These are phyloP conservation scores for Plasmodium coatneyi DNA, from an alignment of 169 alveolate genomes.

Conservation along the genomic window DNA sequence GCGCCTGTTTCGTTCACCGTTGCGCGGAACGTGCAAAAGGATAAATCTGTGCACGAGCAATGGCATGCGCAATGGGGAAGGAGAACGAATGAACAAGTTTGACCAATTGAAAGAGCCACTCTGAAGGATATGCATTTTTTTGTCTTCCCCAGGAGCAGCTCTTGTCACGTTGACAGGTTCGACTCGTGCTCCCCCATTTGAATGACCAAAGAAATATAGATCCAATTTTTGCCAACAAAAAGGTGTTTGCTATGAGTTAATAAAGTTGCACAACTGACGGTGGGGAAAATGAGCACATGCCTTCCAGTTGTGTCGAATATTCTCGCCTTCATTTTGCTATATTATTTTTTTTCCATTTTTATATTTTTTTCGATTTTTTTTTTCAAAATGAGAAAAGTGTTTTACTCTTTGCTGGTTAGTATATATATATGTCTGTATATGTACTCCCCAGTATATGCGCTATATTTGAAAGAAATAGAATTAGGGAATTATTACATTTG, in stretches of 20 bases:
- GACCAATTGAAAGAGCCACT: neutral
- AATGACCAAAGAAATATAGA: neutral
- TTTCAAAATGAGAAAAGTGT: slow-evolving; percentile 49
- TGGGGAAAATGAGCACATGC: neutral
- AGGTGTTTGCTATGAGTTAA: neutral
- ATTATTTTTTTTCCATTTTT: slow-evolving; percentile 26
- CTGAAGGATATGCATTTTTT: neutral
- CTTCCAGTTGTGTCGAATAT: neutral
- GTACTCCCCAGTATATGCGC: slow-evolving; percentile 2
- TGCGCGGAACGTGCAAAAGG: neutral
- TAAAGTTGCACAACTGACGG: neutral
- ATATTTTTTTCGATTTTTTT: slow-evolving; percentile 26
- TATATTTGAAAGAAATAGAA: slow-evolving; percentile 17
- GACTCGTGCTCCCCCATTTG: neutral
- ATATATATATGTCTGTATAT: neutral
- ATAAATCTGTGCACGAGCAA: neutral
- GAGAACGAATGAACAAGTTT: neutral
- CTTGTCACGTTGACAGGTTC: neutral
- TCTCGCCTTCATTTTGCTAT: slow-evolving; percentile 13
- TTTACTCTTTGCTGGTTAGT: slow-evolving; percentile 10
- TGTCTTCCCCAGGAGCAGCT: neutral
- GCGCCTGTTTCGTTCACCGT: neutral
- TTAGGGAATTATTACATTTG: slow-evolving; percentile 60
- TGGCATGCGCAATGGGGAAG: neutral
- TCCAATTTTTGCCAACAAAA: neutral